Evolutionary conservation across 1,284 basidiomycete genomes (phyloP).

Genomic region (Mycosarcoma maydis): DNA sequence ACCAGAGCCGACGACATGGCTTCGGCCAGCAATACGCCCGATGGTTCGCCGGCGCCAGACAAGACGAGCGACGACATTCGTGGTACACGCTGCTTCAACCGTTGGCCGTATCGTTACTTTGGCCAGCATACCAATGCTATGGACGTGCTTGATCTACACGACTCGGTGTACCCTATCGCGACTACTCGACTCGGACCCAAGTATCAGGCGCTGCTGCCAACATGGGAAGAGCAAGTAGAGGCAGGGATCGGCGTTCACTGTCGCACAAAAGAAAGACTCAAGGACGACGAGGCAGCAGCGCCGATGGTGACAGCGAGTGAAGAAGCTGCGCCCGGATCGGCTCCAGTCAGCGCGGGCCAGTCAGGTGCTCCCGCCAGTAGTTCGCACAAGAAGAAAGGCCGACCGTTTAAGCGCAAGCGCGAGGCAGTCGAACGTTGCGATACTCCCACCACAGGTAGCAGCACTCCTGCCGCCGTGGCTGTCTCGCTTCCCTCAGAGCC

Average conservation of each 20-base stretch:
- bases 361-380: background rate
- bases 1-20: constrained; percentile 26
- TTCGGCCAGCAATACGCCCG: constrained; percentile 34
- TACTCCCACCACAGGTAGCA: constrained; percentile 37
- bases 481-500: constrained; percentile 58
- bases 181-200: constrained; percentile 86
- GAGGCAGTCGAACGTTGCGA: constrained; percentile 37
- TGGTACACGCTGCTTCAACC: constrained; percentile 79
- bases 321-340: constrained; percentile 18
- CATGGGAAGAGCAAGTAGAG: constrained; percentile 60
- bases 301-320: constrained; percentile 9
- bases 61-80: constrained; percentile 58
- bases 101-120: constrained; percentile 97
- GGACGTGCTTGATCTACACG: constrained; percentile 79
- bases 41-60: constrained; percentile 43
- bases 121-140: constrained; percentile 85
- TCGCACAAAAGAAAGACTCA: constrained; percentile 23
- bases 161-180: constrained; percentile 90
- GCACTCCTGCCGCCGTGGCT: constrained; percentile 17
- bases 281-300: constrained; percentile 35
- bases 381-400: constrained; percentile 37
- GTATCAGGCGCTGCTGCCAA: constrained; percentile 75
- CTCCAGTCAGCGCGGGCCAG: constrained; percentile 1
- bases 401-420: constrained; percentile 38
- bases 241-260: constrained; percentile 38